Evolutionary conservation across 345 rosid genomes (phyloP), one percentile per base, ranked within the genome.

Genomic region (Turritis glabra): DNA sequence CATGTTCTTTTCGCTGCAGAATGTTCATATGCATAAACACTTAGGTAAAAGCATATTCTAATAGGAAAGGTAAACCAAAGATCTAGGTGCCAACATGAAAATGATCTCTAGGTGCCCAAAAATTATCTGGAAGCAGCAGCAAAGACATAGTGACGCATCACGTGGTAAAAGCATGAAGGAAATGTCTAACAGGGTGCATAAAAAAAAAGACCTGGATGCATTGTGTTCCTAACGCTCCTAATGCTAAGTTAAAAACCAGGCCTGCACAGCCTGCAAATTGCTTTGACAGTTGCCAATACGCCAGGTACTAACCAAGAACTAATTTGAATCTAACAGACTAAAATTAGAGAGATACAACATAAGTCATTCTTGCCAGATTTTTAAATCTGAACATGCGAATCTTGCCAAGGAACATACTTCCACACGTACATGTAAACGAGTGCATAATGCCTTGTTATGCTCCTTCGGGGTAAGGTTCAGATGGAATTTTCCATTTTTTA

Each of bases 401-500:
- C 71, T 53, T 25, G 32, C 29, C 38, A 64, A 64, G 14, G 54
- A 73, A 37, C 38, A 69, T 38, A 43, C 8, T 71, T 78, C 11
- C 21, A 30, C 64, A 38, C 67, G 62, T 77, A 94, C 99, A 90
- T 86, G 87, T 75, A 94, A 81, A 33, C 73, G 69, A 74, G 99
- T 94, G 46, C 92, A 84, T 80, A 94, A 67, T 55, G 99, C 99
- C 85, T 88, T 94, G 59, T 84, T 85, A 65, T 71, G 99, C 91
- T 67, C 80, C 92, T 18, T 87, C 88, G 19, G 99, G 99, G 81
- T 88, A 62, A 33, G 97, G 89, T 59, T 85, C 87, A 73, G 85
- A 75, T 66, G 93, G 96, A 81, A 90, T 83, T 84, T 88, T 93
- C 97, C 99, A 94, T 32, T 72, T 82, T 85, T 80, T 88, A 37